Conservation (phyloP, 495 filamentous ascomycete genomes). For the Daldinia childiae region DNA sequence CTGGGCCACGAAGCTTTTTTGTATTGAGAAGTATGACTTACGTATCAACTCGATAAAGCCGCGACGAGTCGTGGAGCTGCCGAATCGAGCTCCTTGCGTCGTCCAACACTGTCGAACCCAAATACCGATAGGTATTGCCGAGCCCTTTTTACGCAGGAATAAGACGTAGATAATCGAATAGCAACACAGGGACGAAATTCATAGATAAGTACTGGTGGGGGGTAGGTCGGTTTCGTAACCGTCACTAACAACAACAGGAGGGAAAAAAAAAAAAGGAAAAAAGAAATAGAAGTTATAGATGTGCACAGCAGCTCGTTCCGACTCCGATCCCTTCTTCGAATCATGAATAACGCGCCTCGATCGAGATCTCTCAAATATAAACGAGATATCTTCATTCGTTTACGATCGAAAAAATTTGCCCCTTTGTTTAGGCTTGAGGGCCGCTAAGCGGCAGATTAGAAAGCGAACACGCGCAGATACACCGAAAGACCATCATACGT, state of each 20-base stretch:
- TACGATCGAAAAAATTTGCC: slow-evolving; percentile 13
- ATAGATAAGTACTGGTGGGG: neutral
- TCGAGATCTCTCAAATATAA: slow-evolving; percentile 16
- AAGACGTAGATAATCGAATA: neutral
- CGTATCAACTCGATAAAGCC: neutral
- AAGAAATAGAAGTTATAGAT: neutral
- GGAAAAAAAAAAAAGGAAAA: neutral
- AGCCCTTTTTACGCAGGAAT: neutral
- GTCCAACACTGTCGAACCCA: neutral
- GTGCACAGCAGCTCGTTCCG: neutral
- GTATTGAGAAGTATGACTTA: neutral
- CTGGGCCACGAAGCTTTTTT: neutral
- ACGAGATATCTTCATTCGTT: slow-evolving; percentile 7
- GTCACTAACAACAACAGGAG: neutral
- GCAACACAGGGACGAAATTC: neutral
- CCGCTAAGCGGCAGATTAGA: neutral
- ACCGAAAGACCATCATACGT: neutral
- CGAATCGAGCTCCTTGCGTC: slow-evolving; percentile 4
- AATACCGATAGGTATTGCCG: neutral
- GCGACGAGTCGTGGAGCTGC: neutral
- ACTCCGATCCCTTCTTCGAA: neutral
- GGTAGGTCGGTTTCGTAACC: neutral
- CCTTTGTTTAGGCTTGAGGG: neutral
- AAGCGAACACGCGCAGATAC: neutral
- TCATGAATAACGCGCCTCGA: neutral